Evolutionary conservation across 495 filamentous ascomycete genomes (phyloP), one percentile per base, ranked within the genome.

Genomic region (Collariella sp.): DNA sequence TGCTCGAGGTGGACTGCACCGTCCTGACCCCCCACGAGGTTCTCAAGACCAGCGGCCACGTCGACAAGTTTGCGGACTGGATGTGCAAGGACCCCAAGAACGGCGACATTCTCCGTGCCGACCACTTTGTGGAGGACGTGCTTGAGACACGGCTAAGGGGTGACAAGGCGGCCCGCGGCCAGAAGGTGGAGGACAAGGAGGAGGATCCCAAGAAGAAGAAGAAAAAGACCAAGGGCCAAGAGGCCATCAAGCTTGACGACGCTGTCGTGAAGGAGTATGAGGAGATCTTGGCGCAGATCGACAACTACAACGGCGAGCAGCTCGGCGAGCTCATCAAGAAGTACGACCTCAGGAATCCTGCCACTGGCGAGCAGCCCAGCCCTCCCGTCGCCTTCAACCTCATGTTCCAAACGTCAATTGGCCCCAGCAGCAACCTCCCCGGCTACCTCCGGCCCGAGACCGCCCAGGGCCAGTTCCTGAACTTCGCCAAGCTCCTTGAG

Each of bases 61-160:
- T 97, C 48, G 93, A 96, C 59, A 94, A 94, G 70, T 98, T 97
- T 68, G 86, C 89, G 60, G 94, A 97, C 69, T 96, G 88, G 88
- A 96, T 96, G 91, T 95, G 89, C 82, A 96, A 96, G 71, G 93
- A 98, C 69, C 89, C 90, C 49, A 93, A 95, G 76, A 93, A 85
- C 61, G 93, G 93, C 63, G 94, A 97, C 74, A 94, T 96, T 54
- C 84, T 96, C 69, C 82, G 93, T 55, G 90, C 93, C 26, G 93
- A 98, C 67, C 93, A 98, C 72, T 77, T 97, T 58, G 88, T 98
- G 34, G 89, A 97, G 74, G 90, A 95, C 62, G 82, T 95, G 24
- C 79, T 98, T 20, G 90, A 96, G 74, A 68, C 77, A 29, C 78
- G 93, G 22, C 70, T 98, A 45, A 89, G 88, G 72, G 85, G 83